These are phyloP conservation scores for Erysiphe pulchra DNA, from an alignment of 2,329 filamentous ascomycete species.

Conservation along the genomic window DNA sequence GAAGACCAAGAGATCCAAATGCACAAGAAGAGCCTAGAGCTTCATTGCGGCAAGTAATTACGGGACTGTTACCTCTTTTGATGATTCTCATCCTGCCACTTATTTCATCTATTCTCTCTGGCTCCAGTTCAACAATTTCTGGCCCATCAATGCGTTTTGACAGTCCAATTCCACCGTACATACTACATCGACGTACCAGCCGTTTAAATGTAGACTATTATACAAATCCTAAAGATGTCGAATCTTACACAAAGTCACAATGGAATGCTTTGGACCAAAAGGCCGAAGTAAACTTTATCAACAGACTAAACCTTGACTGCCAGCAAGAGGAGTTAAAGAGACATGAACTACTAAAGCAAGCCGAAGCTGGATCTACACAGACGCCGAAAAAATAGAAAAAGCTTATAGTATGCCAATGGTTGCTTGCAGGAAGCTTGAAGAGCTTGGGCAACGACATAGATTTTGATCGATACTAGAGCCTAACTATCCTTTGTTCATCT, in stretches of 20 bases:
- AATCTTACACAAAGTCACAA: constrained; percentile 40
- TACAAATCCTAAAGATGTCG: constrained; percentile 54
- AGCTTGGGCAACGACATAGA: constrained; percentile 15
- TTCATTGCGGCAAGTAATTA: constrained; percentile 25
- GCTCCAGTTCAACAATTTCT: constrained; percentile 22
- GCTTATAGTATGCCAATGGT: constrained; percentile 28
- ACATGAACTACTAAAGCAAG: constrained; percentile 33
- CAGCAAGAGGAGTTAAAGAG: constrained; percentile 38
- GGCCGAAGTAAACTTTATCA: constrained; percentile 51
- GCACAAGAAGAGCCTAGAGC: constrained; percentile 23
- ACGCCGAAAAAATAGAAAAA: constrained; percentile 28
- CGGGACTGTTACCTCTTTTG: constrained; percentile 65
- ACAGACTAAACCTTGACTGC: constrained; percentile 42
- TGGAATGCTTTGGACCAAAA: constrained; percentile 48
- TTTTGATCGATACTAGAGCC: neutral
- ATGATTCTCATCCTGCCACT: constrained; percentile 72
- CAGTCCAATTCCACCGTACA: constrained; percentile 41
- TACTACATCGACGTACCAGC: constrained; percentile 43
- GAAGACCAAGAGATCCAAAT: constrained; percentile 43
- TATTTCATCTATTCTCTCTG: constrained; percentile 52
- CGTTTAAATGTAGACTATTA: constrained; percentile 60
- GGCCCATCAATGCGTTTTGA: constrained; percentile 59
- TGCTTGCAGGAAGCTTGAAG: constrained; percentile 29
- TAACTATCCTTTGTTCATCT: too few species aligned
- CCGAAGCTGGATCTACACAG: constrained; percentile 43